phyloP scores from a whole-genome alignment of 257 asterid genomes.

The Rubia yunnanensis region DNA sequence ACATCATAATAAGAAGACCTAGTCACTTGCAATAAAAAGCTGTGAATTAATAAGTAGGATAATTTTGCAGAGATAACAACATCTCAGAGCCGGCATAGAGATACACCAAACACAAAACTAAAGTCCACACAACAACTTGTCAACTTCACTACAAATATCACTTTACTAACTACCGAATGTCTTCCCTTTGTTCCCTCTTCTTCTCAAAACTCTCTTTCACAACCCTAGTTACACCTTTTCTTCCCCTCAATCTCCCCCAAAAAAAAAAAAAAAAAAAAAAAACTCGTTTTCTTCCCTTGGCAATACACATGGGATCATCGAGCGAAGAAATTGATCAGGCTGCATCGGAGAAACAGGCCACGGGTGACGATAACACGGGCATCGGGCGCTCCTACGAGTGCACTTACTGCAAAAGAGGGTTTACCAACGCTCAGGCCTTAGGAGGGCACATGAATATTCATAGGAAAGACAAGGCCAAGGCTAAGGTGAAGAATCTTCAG shows the following conservation, averaged over 20 bases:
- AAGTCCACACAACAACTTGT: not conserved
- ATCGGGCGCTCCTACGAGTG: conserved; percentile 63
- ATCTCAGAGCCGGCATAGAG: conserved; percentile 12
- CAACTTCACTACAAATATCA: conserved; percentile 6
- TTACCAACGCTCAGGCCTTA: conserved; percentile 82
- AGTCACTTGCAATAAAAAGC: conserved; percentile 4
- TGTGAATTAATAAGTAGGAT: not conserved
- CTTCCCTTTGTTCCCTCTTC: conserved; percentile 3
- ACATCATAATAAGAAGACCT: conserved; percentile 6
- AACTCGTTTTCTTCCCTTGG: not conserved
- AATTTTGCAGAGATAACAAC: conserved; percentile 4
- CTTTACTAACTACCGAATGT: conserved; percentile 3
- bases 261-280: not conserved
- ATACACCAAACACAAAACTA: not conserved
- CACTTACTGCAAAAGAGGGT: conserved; percentile 66
- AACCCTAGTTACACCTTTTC: conserved; percentile 10
- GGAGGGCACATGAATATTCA: conserved; percentile 97
- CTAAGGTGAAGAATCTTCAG: conserved; percentile 25
- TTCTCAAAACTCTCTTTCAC: not conserved
- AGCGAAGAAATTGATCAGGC: conserved; percentile 27
- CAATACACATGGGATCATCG: conserved; percentile 26
- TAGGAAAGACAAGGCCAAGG: conserved; percentile 61
- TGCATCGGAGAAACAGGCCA: conserved; percentile 19
- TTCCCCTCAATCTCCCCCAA: not conserved
- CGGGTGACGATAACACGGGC: conserved; percentile 31